Evolutionary conservation across 345 rosid species (phyloP).

Genomic region (Syzygium jambos): DNA sequence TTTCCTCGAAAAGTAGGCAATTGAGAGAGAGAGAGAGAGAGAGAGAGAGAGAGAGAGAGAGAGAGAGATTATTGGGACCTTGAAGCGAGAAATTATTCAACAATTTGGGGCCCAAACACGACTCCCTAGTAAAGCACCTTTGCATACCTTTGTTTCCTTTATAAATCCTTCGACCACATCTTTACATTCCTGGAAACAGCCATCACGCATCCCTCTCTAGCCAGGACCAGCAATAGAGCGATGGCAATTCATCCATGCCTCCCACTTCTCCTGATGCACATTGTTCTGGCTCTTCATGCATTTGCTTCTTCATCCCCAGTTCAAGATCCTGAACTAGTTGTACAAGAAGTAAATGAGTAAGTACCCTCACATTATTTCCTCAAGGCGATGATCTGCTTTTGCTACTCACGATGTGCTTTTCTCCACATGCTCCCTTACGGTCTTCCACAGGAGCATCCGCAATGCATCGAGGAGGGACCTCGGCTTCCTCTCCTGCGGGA

Average conservation of each 20-base stretch:
- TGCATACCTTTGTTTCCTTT: background rate
- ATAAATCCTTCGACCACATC: background rate
- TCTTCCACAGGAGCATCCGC: background rate
- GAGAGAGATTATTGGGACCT: background rate
- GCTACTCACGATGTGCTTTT: background rate
- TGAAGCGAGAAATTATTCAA: background rate
- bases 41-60: background rate
- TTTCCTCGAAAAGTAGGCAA: too few species aligned
- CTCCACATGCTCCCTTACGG: background rate
- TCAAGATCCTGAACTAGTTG: slow-evolving; percentile 9
- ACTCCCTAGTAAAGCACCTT: background rate
- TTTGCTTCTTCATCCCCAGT: background rate
- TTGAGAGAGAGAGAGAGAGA: background rate
- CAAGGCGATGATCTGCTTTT: background rate
- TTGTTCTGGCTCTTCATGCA: background rate
- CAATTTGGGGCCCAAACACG: background rate
- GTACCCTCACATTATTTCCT: background rate
- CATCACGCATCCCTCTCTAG: background rate
- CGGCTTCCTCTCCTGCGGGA: slow-evolving; percentile 9
- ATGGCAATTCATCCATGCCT: background rate
- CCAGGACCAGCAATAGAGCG: background rate
- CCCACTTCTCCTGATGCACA: background rate
- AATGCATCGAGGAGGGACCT: slow-evolving; percentile 13
- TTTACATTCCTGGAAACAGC: background rate
- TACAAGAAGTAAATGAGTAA: slow-evolving; percentile 9